Evolutionary conservation across 345 rosid species (phyloP).

Genomic region (Eucalyptus cladocalyx): DNA sequence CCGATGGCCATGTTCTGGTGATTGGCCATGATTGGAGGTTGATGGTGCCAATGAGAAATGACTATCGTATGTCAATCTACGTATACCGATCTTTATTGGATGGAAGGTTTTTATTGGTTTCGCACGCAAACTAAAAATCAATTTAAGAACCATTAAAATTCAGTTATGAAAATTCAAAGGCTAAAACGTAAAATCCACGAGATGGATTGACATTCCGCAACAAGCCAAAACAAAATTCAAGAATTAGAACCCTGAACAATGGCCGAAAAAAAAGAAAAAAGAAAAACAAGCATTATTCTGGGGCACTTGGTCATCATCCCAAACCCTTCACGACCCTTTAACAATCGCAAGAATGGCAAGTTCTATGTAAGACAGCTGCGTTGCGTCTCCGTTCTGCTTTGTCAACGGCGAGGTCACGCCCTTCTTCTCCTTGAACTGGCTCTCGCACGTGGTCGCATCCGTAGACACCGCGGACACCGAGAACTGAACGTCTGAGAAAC

Average conservation of each 20-base stretch:
- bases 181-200: background rate
- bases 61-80: background rate
- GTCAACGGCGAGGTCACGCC: conserved; percentile 24
- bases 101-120: background rate
- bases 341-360: conserved; percentile 21
- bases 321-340: background rate
- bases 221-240: background rate
- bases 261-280: no score
- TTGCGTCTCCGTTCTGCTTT: conserved; percentile 12
- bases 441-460: conserved; percentile 44
- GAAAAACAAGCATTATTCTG: background rate
- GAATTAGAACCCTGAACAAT: background rate
- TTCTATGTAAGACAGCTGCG: conserved; percentile 25
- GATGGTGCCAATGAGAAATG: no score
- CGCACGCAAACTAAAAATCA: background rate
- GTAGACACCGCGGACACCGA: background rate
- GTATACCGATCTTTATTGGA: background rate
- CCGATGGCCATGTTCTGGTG: no score
- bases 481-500: background rate
- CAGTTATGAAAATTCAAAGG: no score
- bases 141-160: background rate
- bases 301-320: background rate
- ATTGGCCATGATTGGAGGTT: no score
- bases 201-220: background rate
- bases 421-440: conserved; percentile 31